Evolutionary conservation across 345 rosid species (phyloP).

Genomic region (Microcos paniculata): DNA sequence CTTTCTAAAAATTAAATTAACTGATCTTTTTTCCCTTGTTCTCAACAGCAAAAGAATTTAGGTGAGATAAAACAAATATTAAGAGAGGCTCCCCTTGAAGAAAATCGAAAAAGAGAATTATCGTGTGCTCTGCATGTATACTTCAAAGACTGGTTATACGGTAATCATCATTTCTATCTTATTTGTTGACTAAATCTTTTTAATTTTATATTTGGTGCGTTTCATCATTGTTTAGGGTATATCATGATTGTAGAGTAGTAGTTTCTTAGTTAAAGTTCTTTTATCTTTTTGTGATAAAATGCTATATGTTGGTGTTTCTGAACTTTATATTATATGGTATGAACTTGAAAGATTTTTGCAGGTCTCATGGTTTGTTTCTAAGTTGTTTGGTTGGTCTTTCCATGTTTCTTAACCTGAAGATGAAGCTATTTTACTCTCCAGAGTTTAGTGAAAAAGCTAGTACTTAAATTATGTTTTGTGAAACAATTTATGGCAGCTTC

Average conservation of each 20-base stretch:
- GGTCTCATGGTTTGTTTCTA: too few species aligned
- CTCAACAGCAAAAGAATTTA: slow-evolving; percentile 65
- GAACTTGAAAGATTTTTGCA: neutral
- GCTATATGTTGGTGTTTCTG: neutral
- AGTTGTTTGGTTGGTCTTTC: neutral
- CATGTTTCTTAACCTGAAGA: neutral
- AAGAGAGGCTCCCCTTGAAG: slow-evolving; percentile 82
- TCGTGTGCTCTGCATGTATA: slow-evolving; percentile 84
- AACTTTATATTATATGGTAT: neutral
- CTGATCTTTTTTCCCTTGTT: neutral
- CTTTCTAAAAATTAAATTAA: neutral
- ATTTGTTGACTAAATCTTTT: neutral
- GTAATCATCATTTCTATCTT: slow-evolving; percentile 36
- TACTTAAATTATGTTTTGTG: neutral
- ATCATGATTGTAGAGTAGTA: too few species aligned
- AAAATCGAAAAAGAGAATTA: slow-evolving; percentile 79
- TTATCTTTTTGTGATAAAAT: neutral
- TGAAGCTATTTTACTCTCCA: neutral
- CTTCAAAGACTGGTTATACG: slow-evolving; percentile 97
- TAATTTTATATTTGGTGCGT: neutral
- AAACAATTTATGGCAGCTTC: slow-evolving; percentile 61
- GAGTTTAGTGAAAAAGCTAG: neutral
- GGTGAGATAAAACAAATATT: slow-evolving; percentile 72
- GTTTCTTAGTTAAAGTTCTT: neutral
- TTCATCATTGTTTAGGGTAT: neutral